Evolutionary conservation across 306 rosid species (phyloP).

Genomic region (Myrica gale): DNA sequence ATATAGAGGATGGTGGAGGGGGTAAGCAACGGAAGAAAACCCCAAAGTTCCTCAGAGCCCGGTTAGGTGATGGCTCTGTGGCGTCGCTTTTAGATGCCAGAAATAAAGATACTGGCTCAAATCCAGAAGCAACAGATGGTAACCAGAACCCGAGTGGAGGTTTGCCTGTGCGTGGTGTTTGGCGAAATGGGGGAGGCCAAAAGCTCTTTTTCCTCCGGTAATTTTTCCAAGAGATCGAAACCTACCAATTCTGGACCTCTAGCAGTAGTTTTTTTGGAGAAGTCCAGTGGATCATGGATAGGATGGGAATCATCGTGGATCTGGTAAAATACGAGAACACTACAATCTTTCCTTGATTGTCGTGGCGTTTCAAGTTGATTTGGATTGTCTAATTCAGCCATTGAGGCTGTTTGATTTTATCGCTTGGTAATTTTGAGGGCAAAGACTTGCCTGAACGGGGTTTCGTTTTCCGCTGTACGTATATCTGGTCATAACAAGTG

Average conservation of each 20-base stretch:
- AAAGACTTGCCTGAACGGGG: conserved; percentile 18
- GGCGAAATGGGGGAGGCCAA: conserved; percentile 71
- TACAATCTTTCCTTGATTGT: not conserved
- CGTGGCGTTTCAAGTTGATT: conserved; percentile 9
- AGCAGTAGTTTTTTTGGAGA: not conserved
- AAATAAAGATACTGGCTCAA: conserved; percentile 35
- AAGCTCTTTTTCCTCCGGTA: conserved; percentile 48
- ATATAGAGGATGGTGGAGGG: conserved; percentile 57
- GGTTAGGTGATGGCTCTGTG: conserved; percentile 76
- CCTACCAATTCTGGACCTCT: not conserved
- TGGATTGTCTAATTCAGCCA: conserved; percentile 26
- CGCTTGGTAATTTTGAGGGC: conserved; percentile 8
- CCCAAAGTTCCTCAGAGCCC: conserved; percentile 68
- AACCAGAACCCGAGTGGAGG: conserved; percentile 43
- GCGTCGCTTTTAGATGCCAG: conserved; percentile 47
- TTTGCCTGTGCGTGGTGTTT: conserved; percentile 78
- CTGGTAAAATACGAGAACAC: not conserved
- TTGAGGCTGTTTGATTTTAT: conserved; percentile 27
- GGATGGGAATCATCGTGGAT: not conserved
- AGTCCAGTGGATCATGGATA: not conserved
- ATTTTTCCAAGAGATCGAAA: conserved; percentile 14
- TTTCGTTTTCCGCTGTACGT: conserved; percentile 24
- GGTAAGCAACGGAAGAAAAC: conserved; percentile 78
- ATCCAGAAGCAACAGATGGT: conserved; percentile 33
- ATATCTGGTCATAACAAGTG: conserved; percentile 23